Conservation (phyloP, 441 rosid genomes). For the Populus tomentosa region DNA sequence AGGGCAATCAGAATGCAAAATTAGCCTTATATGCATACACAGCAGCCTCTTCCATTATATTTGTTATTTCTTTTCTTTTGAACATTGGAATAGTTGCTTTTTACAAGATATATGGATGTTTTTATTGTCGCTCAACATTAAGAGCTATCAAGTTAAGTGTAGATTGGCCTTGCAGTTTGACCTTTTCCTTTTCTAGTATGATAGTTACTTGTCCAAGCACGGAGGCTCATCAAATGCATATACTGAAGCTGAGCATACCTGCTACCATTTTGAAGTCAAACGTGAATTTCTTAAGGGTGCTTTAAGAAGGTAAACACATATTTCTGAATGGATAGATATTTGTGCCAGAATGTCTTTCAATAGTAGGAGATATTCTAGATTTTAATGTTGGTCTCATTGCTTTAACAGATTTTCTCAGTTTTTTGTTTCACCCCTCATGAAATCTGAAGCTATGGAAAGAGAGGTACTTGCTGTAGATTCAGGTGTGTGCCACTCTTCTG, state of each 20-base stretch:
- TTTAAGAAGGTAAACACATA: slow-evolving; percentile 59
- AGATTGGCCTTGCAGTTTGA: slow-evolving; percentile 34
- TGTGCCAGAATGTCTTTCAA: not conserved
- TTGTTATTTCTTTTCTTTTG: not conserved
- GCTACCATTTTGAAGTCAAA: slow-evolving; percentile 97
- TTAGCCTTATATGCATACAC: not conserved
- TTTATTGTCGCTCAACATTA: not conserved
- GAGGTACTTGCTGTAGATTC: slow-evolving; percentile 98
- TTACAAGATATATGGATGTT: slow-evolving; percentile 9
- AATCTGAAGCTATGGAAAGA: slow-evolving; percentile 91
- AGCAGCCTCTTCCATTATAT: not conserved
- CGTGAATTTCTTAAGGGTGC: slow-evolving; percentile 83
- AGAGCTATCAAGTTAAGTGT: slow-evolving; percentile 1
- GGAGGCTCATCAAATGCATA: slow-evolving; percentile 98
- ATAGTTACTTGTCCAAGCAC: slow-evolving; percentile 95
- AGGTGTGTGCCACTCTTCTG: slow-evolving; percentile 39
- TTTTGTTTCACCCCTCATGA: slow-evolving; percentile 92
- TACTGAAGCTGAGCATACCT: slow-evolving; percentile 91
- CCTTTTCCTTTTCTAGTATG: slow-evolving; percentile 72
- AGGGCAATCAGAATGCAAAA: not conserved
- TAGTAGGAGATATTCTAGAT: slow-evolving; percentile 9
- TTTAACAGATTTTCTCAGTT: slow-evolving; percentile 92
- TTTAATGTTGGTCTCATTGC: slow-evolving; percentile 17
- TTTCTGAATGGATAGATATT: not conserved
- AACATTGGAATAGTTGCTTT: not conserved